Evolutionary conservation across 2,329 filamentous ascomycete species (phyloP).

Genomic region (Magnaporthiopsis poae): DNA sequence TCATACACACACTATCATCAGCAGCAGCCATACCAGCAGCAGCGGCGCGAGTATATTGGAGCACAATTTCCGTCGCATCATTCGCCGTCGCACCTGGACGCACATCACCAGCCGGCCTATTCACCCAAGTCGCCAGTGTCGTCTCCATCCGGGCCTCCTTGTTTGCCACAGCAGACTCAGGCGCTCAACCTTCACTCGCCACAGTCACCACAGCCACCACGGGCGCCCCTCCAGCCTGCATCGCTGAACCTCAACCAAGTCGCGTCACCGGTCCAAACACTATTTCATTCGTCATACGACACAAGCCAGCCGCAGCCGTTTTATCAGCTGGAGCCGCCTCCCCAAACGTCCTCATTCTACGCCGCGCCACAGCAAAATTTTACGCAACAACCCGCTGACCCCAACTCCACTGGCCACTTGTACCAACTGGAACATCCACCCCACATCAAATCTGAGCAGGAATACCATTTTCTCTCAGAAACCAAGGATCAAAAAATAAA

Average conservation of each 20-base stretch:
- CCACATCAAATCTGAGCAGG: constrained; percentile 5
- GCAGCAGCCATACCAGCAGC: not conserved
- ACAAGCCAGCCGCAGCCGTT: constrained; percentile 4
- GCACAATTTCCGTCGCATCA: too few relatives aligned
- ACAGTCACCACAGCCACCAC: too few relatives aligned
- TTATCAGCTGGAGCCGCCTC: constrained; percentile 7
- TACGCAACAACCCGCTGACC: not conserved
- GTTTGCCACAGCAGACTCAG: not conserved
- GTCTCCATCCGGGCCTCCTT: too few relatives aligned
- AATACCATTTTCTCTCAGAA: constrained; percentile 5
- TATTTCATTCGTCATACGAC: too few relatives aligned
- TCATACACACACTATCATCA: constrained; percentile 6
- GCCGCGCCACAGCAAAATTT: not conserved
- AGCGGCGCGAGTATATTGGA: too few relatives aligned
- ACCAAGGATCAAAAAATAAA: constrained; percentile 8
- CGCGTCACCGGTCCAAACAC: too few relatives aligned
- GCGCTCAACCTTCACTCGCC: not conserved
- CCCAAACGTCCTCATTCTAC: constrained; percentile 1
- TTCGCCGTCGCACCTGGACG: too few relatives aligned
- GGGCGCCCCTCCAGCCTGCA: too few relatives aligned
- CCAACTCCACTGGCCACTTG: not conserved
- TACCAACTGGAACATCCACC: not conserved
- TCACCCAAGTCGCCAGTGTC: too few relatives aligned
- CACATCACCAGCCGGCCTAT: too few relatives aligned
- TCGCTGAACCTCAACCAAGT: too few relatives aligned